phyloP scores from a whole-genome alignment of 2,329 filamentous ascomycete species.

The Dothideomycetes sp. region DNA sequence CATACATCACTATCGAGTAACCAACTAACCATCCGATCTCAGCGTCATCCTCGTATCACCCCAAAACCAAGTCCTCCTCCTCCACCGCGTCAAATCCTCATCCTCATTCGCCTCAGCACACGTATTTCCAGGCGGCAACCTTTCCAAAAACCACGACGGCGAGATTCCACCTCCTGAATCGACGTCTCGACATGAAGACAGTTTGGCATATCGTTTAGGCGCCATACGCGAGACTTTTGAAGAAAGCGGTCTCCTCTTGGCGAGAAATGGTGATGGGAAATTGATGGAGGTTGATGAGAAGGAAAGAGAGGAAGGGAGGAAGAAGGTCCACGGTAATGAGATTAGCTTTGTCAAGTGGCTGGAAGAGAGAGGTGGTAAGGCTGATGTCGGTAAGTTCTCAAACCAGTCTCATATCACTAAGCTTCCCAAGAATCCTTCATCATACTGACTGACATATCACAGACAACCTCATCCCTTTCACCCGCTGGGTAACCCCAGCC shows the following conservation, averaged over 20 bases:
- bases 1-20: not conserved
- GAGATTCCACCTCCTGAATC: conserved; percentile 41
- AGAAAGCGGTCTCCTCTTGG: conserved; percentile 82
- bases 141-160: conserved; percentile 71
- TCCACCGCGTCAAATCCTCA: conserved; percentile 76
- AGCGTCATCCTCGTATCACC: conserved; percentile 82
- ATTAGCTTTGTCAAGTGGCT: conserved; percentile 61
- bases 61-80: conserved; percentile 74
- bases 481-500: conserved; percentile 79
- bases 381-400: conserved; percentile 52
- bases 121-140: conserved; percentile 87
- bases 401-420: not conserved
- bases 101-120: conserved; percentile 83
- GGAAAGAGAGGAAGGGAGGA: conserved; percentile 57
- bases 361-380: conserved; percentile 44
- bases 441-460: not conserved
- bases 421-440: not conserved
- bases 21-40: too few species aligned
- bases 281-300: conserved; percentile 53
- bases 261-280: conserved; percentile 42
- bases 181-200: conserved; percentile 57
- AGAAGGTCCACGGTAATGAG: conserved; percentile 57
- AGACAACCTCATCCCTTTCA: conserved; percentile 70
- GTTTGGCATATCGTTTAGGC: conserved; percentile 64
- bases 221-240: conserved; percentile 91